These are phyloP conservation scores for Simplicillium aogashimaense DNA, from an alignment of 2,329 filamentous ascomycete genomes.

Conservation along the genomic window DNA sequence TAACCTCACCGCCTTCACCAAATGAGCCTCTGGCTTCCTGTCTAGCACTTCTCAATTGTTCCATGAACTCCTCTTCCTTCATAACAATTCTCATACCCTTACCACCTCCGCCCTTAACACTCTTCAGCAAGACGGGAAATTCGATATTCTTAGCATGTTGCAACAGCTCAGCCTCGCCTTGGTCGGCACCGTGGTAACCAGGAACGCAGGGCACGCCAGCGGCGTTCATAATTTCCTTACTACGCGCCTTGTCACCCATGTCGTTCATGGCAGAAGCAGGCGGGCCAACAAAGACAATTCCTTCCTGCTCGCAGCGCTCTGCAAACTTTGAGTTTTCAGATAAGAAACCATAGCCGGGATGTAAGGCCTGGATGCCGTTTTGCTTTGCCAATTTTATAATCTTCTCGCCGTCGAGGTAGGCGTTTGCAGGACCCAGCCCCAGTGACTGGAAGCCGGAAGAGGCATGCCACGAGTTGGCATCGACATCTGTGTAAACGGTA, in stretches of 20 bases:
- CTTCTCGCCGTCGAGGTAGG: constrained; percentile 86
- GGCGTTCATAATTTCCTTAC: constrained; percentile 92
- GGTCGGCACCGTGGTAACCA: constrained; percentile 84
- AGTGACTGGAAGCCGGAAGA: constrained; percentile 74
- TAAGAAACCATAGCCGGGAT: constrained; percentile 93
- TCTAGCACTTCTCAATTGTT: constrained; percentile 61
- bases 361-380: constrained; percentile 80
- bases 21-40: constrained; percentile 72
- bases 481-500: constrained; percentile 89
- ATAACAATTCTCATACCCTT: constrained; percentile 76
- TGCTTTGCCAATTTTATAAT: constrained; percentile 84
- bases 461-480: constrained; percentile 80
- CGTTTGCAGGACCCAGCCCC: constrained; percentile 71
- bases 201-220: constrained; percentile 96
- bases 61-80: constrained; percentile 56
- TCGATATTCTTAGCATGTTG: constrained; percentile 60
- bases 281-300: constrained; percentile 89
- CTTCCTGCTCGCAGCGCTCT: constrained; percentile 76
- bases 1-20: constrained; percentile 67
- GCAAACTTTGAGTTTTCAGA: constrained; percentile 92
- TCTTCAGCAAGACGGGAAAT: constrained; percentile 69
- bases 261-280: constrained; percentile 72
- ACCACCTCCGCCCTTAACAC: constrained; percentile 69
- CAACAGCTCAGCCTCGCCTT: constrained; percentile 53
- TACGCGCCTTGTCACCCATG: constrained; percentile 89